Percentiles rank a stretch among this genome's conserved stretches.
phyloP scores from a whole-genome alignment of 2,329 filamentous ascomycete species.

The Massarina eburnea region DNA sequence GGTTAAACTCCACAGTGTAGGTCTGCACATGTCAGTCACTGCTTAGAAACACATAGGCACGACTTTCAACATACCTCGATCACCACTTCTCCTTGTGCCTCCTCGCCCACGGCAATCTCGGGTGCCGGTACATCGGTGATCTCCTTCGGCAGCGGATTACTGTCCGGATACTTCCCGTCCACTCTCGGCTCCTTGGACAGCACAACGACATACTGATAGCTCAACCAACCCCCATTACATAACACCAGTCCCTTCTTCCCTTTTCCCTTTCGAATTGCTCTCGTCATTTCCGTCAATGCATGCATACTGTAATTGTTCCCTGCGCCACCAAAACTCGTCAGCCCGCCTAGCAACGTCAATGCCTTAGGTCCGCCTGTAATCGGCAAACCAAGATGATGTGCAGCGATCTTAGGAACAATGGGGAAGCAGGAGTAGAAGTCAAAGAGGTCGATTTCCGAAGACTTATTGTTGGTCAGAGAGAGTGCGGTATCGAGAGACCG shows the following conservation, averaged over 20 bases:
- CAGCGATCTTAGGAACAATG: constrained; percentile 68
- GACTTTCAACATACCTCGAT: constrained; percentile 52
- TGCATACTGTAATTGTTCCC: constrained; percentile 74
- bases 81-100: constrained; percentile 53
- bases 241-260: constrained; percentile 59
- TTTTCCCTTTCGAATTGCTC: constrained; percentile 52
- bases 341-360: constrained; percentile 63
- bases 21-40: constrained; percentile 46
- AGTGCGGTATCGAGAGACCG: constrained; percentile 59
- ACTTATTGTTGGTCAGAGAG: constrained; percentile 48
- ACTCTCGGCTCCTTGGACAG: constrained; percentile 53
- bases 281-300: constrained; percentile 46
- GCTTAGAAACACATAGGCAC: background rate
- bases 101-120: constrained; percentile 37
- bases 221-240: constrained; percentile 67
- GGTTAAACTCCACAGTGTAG: constrained; percentile 61
- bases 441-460: constrained; percentile 59
- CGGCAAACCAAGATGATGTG: constrained; percentile 59
- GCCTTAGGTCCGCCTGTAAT: constrained; percentile 50
- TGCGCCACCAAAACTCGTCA: constrained; percentile 70
- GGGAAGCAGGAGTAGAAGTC: constrained; percentile 72
- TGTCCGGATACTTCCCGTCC: constrained; percentile 50
- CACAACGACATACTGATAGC: constrained; percentile 65
- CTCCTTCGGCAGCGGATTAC: constrained; percentile 50
- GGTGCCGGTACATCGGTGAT: constrained; percentile 47